A percentile compares a stretch with the other conserved stretches of the same genome.
Evolutionary conservation across 2,329 filamentous ascomycete genomes (phyloP).

Genomic region (Alternaria solani): DNA sequence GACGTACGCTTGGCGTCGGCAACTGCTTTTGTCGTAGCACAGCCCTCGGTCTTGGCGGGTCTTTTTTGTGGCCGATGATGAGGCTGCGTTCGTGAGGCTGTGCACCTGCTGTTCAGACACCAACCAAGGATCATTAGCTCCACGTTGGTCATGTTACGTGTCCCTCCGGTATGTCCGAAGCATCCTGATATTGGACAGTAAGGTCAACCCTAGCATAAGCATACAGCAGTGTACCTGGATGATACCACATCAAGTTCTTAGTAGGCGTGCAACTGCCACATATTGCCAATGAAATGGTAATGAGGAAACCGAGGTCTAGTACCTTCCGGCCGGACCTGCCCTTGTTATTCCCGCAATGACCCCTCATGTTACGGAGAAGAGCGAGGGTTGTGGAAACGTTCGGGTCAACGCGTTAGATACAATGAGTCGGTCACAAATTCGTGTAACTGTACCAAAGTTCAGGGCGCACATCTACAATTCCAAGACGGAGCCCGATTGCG

Average conservation of each 20-base stretch:
- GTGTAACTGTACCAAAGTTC: background rate
- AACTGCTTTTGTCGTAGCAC: background rate
- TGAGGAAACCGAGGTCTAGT: background rate
- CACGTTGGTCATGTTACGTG: background rate
- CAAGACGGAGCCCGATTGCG: constrained; percentile 1
- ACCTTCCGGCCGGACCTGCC: background rate
- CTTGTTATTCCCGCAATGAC: background rate
- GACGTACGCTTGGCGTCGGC: background rate
- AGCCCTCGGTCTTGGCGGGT: background rate
- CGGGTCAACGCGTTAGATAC: background rate
- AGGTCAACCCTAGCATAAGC: constrained; percentile 1
- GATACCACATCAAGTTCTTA: background rate
- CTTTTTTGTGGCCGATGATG: background rate
- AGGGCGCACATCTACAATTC: background rate
- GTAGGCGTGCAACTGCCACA: background rate
- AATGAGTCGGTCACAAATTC: background rate
- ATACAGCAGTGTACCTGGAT: background rate
- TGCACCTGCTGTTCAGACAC: background rate
- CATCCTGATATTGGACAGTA: background rate
- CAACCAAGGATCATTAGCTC: constrained; percentile 11
- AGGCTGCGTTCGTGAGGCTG: constrained; percentile 5
- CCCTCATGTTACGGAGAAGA: constrained; percentile 9
- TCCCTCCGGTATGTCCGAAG: constrained; percentile 7
- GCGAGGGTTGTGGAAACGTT: constrained; percentile 1
- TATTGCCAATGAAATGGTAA: background rate